Evolutionary conservation across 495 filamentous ascomycete genomes (phyloP).

Genomic region (Neurospora discreta): DNA sequence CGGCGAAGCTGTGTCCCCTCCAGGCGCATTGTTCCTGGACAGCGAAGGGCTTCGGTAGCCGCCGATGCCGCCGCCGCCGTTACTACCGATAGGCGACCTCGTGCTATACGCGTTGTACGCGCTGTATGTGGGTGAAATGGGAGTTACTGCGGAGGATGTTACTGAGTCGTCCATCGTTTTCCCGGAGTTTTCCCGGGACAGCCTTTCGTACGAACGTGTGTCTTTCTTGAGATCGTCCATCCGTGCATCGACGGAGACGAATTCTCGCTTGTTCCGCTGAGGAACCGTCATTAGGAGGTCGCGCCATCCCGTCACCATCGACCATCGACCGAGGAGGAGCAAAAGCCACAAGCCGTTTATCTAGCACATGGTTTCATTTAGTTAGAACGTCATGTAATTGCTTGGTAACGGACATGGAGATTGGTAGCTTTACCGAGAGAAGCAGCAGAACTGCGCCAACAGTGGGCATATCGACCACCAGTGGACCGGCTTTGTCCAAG

Average conservation of each 20-base stretch:
- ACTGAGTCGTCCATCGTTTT: slow-evolving; percentile 29
- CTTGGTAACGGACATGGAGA: neutral
- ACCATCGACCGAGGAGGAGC: slow-evolving; percentile 65
- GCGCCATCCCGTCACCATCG: slow-evolving; percentile 76
- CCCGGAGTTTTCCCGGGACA: slow-evolving; percentile 41
- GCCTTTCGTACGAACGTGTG: slow-evolving; percentile 73
- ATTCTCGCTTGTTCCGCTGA: slow-evolving; percentile 51
- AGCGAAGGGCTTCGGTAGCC: slow-evolving; percentile 10
- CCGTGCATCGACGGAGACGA: slow-evolving; percentile 77
- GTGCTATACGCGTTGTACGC: neutral
- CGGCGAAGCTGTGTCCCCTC: neutral
- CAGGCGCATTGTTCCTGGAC: neutral
- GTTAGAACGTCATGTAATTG: slow-evolving; percentile 1
- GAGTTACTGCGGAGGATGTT: slow-evolving; percentile 38
- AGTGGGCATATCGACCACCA: slow-evolving; percentile 63
- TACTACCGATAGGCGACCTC: slow-evolving; percentile 26
- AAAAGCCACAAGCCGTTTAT: slow-evolving; percentile 78
- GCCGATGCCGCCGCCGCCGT: neutral
- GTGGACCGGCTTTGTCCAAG: slow-evolving; percentile 38
- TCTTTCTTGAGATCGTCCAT: slow-evolving; percentile 47
- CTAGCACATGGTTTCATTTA: slow-evolving; percentile 24
- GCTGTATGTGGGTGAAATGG: slow-evolving; percentile 25
- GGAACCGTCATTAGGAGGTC: slow-evolving; percentile 43
- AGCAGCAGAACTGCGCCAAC: slow-evolving; percentile 73
- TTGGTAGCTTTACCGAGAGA: slow-evolving; percentile 49